Percentiles rank a stretch among this genome's conserved stretches.
Conservation (phyloP, 2,329 filamentous ascomycete genomes). For the Cladosporium phlei region DNA sequence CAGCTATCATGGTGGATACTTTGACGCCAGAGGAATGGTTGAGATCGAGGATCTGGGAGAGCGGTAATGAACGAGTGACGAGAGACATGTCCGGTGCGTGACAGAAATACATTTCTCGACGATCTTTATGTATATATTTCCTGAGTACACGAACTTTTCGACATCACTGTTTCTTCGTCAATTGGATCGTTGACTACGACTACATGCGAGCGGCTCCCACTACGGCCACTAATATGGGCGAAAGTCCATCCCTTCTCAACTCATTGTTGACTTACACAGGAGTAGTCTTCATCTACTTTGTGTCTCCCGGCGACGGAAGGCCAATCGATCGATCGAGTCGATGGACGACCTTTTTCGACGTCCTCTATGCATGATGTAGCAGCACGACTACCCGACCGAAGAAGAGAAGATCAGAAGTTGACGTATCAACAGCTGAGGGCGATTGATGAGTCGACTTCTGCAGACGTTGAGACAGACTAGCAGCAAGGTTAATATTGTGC, state of each 20-base stretch:
- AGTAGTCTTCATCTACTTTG: conserved; percentile 20
- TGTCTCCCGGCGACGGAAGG: conserved; percentile 21
- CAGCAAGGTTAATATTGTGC: too few species aligned
- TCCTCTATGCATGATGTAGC: conserved; percentile 19
- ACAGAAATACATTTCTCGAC: too few species aligned
- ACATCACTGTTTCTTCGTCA: conserved; percentile 22
- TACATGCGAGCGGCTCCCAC: conserved; percentile 18
- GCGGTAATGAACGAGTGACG: background rate
- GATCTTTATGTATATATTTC: too few species aligned
- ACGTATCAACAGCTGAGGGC: too few species aligned
- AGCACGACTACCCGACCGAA: conserved; percentile 20
- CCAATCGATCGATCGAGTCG: conserved; percentile 19
- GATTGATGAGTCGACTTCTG: too few species aligned
- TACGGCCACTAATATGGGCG: conserved; percentile 20
- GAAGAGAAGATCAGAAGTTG: conserved; percentile 20
- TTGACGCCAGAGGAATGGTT: background rate
- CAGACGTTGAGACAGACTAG: too few species aligned
- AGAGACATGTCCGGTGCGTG: too few species aligned
- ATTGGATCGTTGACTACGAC: conserved; percentile 23
- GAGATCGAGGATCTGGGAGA: background rate
- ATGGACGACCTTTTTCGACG: conserved; percentile 22
- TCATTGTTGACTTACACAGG: conserved; percentile 18
- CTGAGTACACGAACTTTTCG: too few species aligned
- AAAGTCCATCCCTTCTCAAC: conserved; percentile 19
- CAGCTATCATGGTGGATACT: background rate